A percentile compares a stretch with the other conserved stretches of the same genome.
Conservation (phyloP, 768 basidiomycete genomes). For the Tylopilus rubrobrunneus region DNA sequence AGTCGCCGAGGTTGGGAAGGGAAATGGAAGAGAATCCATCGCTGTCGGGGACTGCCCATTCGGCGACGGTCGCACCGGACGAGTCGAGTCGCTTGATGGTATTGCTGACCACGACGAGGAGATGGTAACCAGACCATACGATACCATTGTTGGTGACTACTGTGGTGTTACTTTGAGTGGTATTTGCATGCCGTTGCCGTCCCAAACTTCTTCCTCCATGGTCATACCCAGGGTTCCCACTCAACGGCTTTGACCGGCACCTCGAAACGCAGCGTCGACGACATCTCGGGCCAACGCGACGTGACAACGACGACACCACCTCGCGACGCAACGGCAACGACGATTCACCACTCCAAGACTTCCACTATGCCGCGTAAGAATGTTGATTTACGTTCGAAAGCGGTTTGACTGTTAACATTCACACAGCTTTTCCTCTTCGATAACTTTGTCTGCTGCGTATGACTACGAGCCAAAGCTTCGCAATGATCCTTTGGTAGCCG, state of each 20-base stretch:
- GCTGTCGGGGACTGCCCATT: background rate
- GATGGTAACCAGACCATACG: background rate
- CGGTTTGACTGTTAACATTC: too few relatives aligned
- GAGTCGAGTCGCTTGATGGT: background rate
- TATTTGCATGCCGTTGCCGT: too few relatives aligned
- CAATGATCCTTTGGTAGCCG: background rate
- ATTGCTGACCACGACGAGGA: background rate
- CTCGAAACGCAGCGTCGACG: too few relatives aligned
- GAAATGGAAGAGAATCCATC: background rate
- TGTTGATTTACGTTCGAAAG: background rate
- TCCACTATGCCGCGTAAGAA: background rate
- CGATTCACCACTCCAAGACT: too few relatives aligned
- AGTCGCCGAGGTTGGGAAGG: background rate
- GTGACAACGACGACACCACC: too few relatives aligned
- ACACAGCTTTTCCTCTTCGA: background rate
- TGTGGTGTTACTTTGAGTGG: too few relatives aligned
- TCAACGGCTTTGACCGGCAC: too few relatives aligned
- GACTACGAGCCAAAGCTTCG: background rate
- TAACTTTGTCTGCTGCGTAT: background rate
- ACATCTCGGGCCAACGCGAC: too few relatives aligned
- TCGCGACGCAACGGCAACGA: too few relatives aligned
- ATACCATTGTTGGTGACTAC: background rate
- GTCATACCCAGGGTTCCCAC: too few relatives aligned
- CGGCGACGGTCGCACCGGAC: background rate
- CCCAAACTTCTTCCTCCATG: too few relatives aligned